Evolutionary conservation across 2,329 filamentous ascomycete genomes (phyloP).

Genomic region (Arthroderma sp.): DNA sequence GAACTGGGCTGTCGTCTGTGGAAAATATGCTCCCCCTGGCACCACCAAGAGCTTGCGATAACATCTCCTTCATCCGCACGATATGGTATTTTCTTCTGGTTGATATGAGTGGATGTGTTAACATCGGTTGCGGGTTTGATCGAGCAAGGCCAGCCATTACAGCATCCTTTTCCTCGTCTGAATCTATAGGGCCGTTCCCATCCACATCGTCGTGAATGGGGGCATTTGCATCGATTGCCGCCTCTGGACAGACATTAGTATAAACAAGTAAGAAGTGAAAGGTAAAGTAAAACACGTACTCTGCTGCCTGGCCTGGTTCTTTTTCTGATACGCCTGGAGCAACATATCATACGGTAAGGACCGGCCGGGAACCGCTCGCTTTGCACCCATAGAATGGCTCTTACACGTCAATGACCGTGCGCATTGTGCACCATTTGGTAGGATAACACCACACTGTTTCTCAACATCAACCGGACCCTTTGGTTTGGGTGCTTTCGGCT

Average conservation of each 20-base stretch:
- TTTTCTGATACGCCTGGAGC: constrained; percentile 80
- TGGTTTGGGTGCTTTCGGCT: constrained; percentile 68
- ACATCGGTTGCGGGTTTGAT: constrained; percentile 65
- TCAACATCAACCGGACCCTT: constrained; percentile 92
- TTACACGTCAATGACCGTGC: constrained; percentile 86
- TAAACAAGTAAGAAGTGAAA: constrained; percentile 6
- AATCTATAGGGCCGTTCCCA: constrained; percentile 69
- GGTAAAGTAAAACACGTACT: constrained; percentile 44
- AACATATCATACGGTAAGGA: constrained; percentile 89
- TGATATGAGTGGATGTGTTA: constrained; percentile 46
- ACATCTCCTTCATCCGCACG: constrained; percentile 51
- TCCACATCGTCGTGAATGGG: constrained; percentile 79
- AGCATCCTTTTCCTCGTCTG: constrained; percentile 81
- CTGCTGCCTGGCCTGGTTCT: constrained; percentile 96
- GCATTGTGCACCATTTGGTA: constrained; percentile 76
- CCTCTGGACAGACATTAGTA: constrained; percentile 45
- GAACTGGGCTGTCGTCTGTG: constrained; percentile 19
- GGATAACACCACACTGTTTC: constrained; percentile 76
- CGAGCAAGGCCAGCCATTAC: constrained; percentile 63
- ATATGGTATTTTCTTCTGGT: constrained; percentile 45
- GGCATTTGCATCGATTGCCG: constrained; percentile 85
- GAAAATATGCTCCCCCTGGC: constrained; percentile 34
- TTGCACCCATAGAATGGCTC: constrained; percentile 88
- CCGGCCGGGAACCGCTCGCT: constrained; percentile 72
- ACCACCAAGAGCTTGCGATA: constrained; percentile 45